Conservation (phyloP, 1,284 basidiomycete species). For the Anthracocystis walkeri region DNA sequence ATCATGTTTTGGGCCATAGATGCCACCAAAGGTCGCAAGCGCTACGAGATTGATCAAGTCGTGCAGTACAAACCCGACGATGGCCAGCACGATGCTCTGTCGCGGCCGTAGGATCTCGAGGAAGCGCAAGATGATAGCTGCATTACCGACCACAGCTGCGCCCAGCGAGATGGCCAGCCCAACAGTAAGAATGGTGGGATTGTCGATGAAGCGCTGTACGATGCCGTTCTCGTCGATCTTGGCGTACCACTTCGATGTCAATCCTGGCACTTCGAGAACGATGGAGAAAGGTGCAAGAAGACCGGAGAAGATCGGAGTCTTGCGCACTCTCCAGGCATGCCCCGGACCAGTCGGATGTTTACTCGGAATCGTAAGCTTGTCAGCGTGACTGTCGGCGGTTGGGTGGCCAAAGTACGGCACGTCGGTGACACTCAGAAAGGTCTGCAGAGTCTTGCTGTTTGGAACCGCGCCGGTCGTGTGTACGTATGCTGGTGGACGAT, state of each 20-base stretch:
- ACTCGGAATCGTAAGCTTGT: not conserved
- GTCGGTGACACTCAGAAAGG: slow-evolving; percentile 30
- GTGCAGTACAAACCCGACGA: slow-evolving; percentile 74
- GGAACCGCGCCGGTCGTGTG: not conserved
- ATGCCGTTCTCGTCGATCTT: slow-evolving; percentile 29
- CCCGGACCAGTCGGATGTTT: not conserved
- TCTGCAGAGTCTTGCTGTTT: slow-evolving; percentile 29
- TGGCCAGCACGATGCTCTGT: slow-evolving; percentile 76
- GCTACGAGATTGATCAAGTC: slow-evolving; percentile 79
- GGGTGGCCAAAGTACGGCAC: not conserved
- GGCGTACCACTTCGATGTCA: slow-evolving; percentile 60
- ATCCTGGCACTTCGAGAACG: slow-evolving; percentile 74
- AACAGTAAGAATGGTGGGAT: slow-evolving; percentile 73
- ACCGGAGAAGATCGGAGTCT: slow-evolving; percentile 72
- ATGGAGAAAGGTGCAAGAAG: slow-evolving; percentile 81
- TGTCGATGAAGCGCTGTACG: slow-evolving; percentile 49
- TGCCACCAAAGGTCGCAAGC: slow-evolving; percentile 77
- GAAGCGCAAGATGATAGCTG: slow-evolving; percentile 78
- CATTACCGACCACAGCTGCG: slow-evolving; percentile 79
- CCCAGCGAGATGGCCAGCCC: slow-evolving; percentile 78
- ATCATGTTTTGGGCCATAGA: slow-evolving; percentile 74
- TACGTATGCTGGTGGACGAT: slow-evolving; percentile 6
- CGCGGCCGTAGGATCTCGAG: slow-evolving; percentile 71
- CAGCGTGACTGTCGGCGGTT: not conserved
- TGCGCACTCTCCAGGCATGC: slow-evolving; percentile 37